A percentile compares a stretch with the other conserved stretches of the same genome.
Evolutionary conservation across 192 early-diverging fungal species (phyloP).

Genomic region (Mortierella alpina): DNA sequence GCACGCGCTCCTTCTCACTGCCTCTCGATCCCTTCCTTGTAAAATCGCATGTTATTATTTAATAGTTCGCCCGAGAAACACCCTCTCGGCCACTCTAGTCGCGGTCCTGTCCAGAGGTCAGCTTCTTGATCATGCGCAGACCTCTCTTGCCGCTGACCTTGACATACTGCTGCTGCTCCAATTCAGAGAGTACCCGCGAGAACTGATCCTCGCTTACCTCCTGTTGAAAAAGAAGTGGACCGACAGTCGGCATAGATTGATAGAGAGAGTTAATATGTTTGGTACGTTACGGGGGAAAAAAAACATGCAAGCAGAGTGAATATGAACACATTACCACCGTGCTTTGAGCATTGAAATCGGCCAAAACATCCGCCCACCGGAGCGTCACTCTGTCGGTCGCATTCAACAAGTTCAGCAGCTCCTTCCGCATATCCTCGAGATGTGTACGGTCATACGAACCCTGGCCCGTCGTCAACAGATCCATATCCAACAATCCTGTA

Average conservation of each 20-base stretch:
- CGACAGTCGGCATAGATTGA: background rate
- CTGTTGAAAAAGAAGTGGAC: background rate
- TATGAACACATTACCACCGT: slow-evolving; percentile 56
- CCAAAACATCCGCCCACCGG: slow-evolving; percentile 53
- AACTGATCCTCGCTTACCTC: slow-evolving; percentile 46
- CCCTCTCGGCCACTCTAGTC: slow-evolving; percentile 3
- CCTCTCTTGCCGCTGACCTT: slow-evolving; percentile 51
- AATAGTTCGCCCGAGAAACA: background rate
- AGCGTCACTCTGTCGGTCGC: slow-evolving; percentile 45
- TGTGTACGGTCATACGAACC: slow-evolving; percentile 77
- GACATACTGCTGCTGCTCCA: slow-evolving; percentile 52
- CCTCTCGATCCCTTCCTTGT: background rate
- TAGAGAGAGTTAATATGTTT: background rate
- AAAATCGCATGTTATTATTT: background rate
- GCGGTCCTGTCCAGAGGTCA: slow-evolving; percentile 36
- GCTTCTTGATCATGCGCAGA: slow-evolving; percentile 48
- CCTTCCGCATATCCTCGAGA: slow-evolving; percentile 68
- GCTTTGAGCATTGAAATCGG: slow-evolving; percentile 61
- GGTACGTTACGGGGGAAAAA: background rate
- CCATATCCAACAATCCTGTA: slow-evolving; percentile 94
- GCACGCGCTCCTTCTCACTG: background rate
- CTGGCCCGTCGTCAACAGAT: slow-evolving; percentile 91
- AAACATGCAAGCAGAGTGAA: background rate
- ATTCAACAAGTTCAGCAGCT: slow-evolving; percentile 57
- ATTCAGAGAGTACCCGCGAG: slow-evolving; percentile 34